A percentile compares a stretch with the other conserved stretches of the same genome.
Evolutionary conservation across 768 basidiomycete species (phyloP).

Genomic region (Crassisporium funariophilum): DNA sequence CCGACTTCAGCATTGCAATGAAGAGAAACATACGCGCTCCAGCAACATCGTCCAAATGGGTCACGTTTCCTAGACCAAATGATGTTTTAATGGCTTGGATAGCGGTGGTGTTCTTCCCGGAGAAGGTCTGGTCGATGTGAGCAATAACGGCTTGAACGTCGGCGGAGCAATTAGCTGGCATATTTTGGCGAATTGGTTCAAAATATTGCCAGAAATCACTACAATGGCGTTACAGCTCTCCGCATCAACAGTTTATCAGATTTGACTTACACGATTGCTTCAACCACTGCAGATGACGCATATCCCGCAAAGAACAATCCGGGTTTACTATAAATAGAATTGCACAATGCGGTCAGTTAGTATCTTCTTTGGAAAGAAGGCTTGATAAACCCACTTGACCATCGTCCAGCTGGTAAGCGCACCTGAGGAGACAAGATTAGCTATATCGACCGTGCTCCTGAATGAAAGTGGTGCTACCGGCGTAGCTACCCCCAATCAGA

Average conservation of each 20-base stretch:
- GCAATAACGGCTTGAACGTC: slow-evolving; percentile 67
- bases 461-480: slow-evolving; percentile 32
- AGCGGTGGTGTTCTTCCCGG: slow-evolving; percentile 41
- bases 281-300: slow-evolving; percentile 65
- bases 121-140: slow-evolving; percentile 61
- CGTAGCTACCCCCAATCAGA: slow-evolving; percentile 52
- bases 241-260: background rate
- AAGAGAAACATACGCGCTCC: slow-evolving; percentile 45
- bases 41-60: slow-evolving; percentile 69
- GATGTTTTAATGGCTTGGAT: slow-evolving; percentile 56
- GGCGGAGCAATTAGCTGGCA: slow-evolving; percentile 74
- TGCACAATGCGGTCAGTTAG: background rate
- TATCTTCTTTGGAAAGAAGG: background rate
- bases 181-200: slow-evolving; percentile 66
- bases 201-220: slow-evolving; percentile 74
- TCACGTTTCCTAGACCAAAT: slow-evolving; percentile 59
- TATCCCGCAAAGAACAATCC: slow-evolving; percentile 68
- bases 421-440: slow-evolving; percentile 22
- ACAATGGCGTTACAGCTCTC: background rate
- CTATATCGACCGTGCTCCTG: background rate
- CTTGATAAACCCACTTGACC: slow-evolving; percentile 52
- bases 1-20: background rate
- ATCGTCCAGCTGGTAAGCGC: slow-evolving; percentile 64
- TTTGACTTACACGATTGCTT: slow-evolving; percentile 51
- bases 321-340: slow-evolving; percentile 48